These are phyloP conservation scores for Talaromyces sp. DNA, from an alignment of 2,329 filamentous ascomycete genomes.

Conservation along the genomic window DNA sequence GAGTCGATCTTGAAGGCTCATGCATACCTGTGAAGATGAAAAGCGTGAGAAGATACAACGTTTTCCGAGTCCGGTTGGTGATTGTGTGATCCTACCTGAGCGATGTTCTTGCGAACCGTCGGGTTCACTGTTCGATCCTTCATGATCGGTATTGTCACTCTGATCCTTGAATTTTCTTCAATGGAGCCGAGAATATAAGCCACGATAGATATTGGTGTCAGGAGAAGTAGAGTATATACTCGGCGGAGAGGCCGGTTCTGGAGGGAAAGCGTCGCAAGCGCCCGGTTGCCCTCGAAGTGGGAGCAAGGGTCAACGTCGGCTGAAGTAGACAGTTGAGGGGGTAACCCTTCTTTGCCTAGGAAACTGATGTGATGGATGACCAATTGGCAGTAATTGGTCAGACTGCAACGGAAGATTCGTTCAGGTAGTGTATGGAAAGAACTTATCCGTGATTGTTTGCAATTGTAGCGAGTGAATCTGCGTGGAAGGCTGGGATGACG, in stretches of 20 bases:
- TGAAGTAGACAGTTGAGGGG: not conserved
- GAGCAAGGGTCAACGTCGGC: constrained; percentile 10
- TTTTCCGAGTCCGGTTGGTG: constrained; percentile 4
- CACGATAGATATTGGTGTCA: not conserved
- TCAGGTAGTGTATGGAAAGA: not conserved
- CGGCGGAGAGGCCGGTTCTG: not conserved
- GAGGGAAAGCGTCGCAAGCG: constrained; percentile 1
- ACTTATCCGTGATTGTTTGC: not conserved
- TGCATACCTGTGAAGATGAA: constrained; percentile 68
- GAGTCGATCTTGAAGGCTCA: constrained; percentile 86
- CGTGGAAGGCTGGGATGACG: constrained; percentile 5
- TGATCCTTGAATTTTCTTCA: not conserved
- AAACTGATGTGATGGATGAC: not conserved
- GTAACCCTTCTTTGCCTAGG: not conserved
- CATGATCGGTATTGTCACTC: not conserved
- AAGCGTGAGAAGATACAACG: constrained; percentile 22
- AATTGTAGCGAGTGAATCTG: not conserved
- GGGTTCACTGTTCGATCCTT: constrained; percentile 5
- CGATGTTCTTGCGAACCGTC: constrained; percentile 15
- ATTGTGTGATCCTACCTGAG: constrained; percentile 15
- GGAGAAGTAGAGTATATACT: not conserved
- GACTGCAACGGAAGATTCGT: not conserved
- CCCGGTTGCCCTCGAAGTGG: not conserved
- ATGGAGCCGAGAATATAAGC: not conserved
- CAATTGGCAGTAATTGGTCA: not conserved